Percentiles rank a stretch among this genome's conserved stretches.
phyloP scores from a whole-genome alignment of 768 basidiomycete species.

The Mycena venus region DNA sequence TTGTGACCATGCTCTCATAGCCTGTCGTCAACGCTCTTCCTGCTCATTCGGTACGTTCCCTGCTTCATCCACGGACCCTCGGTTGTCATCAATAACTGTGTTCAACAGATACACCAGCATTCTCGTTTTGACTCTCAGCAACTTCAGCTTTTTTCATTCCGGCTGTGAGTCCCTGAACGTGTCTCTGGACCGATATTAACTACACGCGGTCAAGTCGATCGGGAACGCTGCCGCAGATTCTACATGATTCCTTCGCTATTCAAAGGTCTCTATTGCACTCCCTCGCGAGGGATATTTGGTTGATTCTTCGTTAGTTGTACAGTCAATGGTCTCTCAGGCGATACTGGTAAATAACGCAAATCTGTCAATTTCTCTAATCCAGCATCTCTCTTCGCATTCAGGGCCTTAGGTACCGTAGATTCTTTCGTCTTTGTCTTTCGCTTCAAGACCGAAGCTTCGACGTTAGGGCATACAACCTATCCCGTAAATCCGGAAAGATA shows the following conservation, averaged over 20 bases:
- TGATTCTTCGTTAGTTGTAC: conserved; percentile 59
- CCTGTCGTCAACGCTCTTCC: conserved; percentile 1
- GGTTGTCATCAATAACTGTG: background rate
- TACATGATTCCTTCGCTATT: conserved; percentile 67
- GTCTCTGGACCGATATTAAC: background rate
- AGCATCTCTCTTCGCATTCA: background rate
- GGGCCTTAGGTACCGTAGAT: conserved; percentile 14
- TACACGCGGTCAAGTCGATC: background rate
- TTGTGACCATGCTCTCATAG: background rate
- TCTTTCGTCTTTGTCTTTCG: background rate
- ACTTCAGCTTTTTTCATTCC: conserved; percentile 70
- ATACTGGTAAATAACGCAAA: conserved; percentile 58
- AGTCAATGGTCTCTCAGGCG: conserved; percentile 74
- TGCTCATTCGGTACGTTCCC: conserved; percentile 58
- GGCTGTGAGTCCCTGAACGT: background rate
- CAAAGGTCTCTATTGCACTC: conserved; percentile 62
- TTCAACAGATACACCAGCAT: conserved; percentile 59
- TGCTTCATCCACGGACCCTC: background rate
- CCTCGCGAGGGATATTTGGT: background rate
- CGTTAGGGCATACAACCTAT: conserved; percentile 68
- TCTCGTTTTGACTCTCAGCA: conserved; percentile 61
- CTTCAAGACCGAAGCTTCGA: background rate
- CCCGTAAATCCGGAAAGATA: conserved; percentile 57
- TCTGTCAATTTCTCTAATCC: background rate
- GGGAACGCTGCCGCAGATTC: conserved; percentile 59